Percentiles rank a stretch among this genome's conserved stretches.
Conservation (phyloP, 768 basidiomycete genomes). For the Lactifluus echinatus region DNA sequence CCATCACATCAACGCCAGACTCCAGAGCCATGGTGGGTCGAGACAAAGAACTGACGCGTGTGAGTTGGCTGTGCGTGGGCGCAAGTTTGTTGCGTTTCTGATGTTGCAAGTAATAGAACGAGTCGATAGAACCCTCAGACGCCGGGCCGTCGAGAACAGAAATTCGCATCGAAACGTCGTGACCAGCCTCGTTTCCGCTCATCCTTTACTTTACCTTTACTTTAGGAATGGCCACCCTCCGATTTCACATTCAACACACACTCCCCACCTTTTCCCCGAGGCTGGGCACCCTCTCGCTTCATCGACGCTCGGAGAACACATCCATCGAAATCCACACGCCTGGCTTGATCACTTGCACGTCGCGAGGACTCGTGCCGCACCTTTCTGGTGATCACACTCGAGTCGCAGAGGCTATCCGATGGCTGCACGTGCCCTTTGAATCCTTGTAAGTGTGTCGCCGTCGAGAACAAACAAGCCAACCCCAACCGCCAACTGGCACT, state of each 20-base stretch:
- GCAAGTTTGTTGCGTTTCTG: too few relatives aligned
- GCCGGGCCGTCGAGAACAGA: too few relatives aligned
- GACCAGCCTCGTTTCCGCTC: not conserved
- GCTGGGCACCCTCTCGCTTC: conserved; percentile 7
- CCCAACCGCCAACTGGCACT: not conserved
- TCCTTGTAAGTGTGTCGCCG: conserved; percentile 50
- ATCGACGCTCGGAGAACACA: not conserved
- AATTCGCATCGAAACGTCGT: not conserved
- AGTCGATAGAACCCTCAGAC: too few relatives aligned
- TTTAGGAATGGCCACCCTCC: conserved; percentile 1
- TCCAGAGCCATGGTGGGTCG: too few relatives aligned
- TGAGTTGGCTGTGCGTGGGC: too few relatives aligned
- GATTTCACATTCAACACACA: conserved; percentile 6
- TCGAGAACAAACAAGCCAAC: not conserved
- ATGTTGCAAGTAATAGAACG: too few relatives aligned
- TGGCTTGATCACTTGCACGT: conserved; percentile 50
- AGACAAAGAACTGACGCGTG: too few relatives aligned
- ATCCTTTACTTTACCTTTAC: too few relatives aligned
- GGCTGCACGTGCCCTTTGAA: conserved; percentile 70
- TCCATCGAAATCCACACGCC: conserved; percentile 47
- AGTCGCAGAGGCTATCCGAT: conserved; percentile 41
- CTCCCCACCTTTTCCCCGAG: conserved; percentile 14
- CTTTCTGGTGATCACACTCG: conserved; percentile 54
- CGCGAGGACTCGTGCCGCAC: conserved; percentile 69
- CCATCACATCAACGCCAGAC: too few relatives aligned